Evolutionary conservation across 164 flowering plant species (phyloP), one percentile per base, ranked within the genome.

Genomic region (Stephania japonica): DNA sequence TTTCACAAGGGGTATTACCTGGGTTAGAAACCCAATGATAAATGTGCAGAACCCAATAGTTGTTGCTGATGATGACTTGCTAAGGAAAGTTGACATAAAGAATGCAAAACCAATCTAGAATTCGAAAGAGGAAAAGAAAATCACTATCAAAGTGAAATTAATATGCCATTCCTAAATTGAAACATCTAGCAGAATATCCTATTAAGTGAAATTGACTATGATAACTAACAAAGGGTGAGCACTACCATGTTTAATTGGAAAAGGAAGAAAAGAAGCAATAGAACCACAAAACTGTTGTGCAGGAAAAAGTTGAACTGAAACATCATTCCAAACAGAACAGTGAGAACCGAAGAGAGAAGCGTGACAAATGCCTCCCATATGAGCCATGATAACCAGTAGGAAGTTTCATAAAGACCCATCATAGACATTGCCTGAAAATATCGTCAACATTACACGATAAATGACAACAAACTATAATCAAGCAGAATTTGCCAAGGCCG

Each of bases 331-430:
- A 92, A 91, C 27, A 93, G 90, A 78, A 92, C 87, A 7, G 85
- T 84, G 75, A 89, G 78, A 70, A 93, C 85, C 3, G 98, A 85
- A 23, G 99, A 89, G 59, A 93, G 64, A 66, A 89, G 76, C 13
- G 89, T 72, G 42, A 88, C 62, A 6, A 86, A 76, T 69, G 89
- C 87, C 79, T 96, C 99, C 98, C 98, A 96, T 43, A 83, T 81
- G 76, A 96, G 85, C 98, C 98, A 96, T 65, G 99, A 93, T 19
- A 91, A 78, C 99, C 99, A 96, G 72, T 92, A 92, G 53, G 99
- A 91, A 78, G 96, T 83, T 75, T 96, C 99, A 80, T 87, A 92
- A 75, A 96, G 93, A 75, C 98, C 99, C 94, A 91, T 93, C 83
- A 90, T 84, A 65, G 87, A 84, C 95, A 96, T 90, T 64, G 97